Evolutionary conservation across 306 rosid genomes (phyloP).

Genomic region (Dalbergia cultrata): DNA sequence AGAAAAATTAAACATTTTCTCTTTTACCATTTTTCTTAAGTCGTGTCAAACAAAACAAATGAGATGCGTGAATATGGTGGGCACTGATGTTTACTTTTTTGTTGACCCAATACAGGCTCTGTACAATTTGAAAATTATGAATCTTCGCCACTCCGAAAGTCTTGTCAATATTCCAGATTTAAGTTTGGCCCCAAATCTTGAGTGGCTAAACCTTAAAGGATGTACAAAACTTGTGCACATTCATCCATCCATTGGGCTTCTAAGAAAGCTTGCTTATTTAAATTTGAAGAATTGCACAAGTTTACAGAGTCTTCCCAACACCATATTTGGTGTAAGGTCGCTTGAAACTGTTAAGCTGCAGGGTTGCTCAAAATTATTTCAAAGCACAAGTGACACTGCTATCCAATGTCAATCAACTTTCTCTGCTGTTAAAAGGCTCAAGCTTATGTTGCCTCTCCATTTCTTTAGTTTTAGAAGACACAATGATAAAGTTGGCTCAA

Average conservation of each 20-base stretch:
- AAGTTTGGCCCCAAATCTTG: not conserved
- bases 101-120: not conserved
- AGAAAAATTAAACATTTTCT: not conserved
- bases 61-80: too few relatives aligned
- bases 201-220: not conserved
- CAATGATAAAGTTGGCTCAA: not conserved
- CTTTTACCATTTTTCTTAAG: too few relatives aligned
- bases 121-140: not conserved
- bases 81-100: not conserved
- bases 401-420: not conserved
- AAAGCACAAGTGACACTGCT: not conserved
- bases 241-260: not conserved
- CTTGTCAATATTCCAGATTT: not conserved
- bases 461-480: too few relatives aligned
- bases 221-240: not conserved
- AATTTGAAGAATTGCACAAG: conserved; percentile 12
- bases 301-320: conserved; percentile 7
- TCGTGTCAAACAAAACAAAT: not conserved
- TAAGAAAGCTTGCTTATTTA: not conserved
- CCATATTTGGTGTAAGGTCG: not conserved
- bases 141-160: not conserved
- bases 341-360: conserved; percentile 1
- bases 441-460: too few relatives aligned
- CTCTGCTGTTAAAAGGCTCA: not conserved
- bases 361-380: not conserved